Conservation (phyloP, 495 filamentous ascomycete species). For the Penicillium salamii region DNA sequence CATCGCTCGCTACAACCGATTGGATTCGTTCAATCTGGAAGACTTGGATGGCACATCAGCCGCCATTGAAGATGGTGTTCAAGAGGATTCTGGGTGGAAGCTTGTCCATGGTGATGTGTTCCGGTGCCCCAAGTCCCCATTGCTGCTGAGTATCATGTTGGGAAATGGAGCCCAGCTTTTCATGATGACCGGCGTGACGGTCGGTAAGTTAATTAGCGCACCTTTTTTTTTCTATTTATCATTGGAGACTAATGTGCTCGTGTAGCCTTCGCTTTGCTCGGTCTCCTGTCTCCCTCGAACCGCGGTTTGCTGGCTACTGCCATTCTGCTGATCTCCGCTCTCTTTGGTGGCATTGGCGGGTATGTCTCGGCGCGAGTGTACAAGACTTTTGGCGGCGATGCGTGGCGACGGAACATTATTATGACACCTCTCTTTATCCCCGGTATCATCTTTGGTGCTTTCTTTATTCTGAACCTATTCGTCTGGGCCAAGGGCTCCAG, state of each 20-base stretch:
- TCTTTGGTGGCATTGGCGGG: constrained; percentile 90
- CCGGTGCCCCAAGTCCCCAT: constrained; percentile 75
- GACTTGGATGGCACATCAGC: constrained; percentile 72
- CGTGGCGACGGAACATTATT: constrained; percentile 90
- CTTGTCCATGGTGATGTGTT: constrained; percentile 97
- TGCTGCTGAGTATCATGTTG: constrained; percentile 82
- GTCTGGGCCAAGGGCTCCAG: constrained; percentile 88
- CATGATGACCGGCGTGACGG: constrained; percentile 94
- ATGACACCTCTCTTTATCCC: constrained; percentile 85
- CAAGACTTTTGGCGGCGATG: constrained; percentile 86
- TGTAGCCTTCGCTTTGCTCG: constrained; percentile 78
- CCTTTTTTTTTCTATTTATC: not conserved
- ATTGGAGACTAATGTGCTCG: constrained; percentile 1
- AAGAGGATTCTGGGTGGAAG: constrained; percentile 99
- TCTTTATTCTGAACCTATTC: constrained; percentile 95
- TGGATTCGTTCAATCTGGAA: constrained; percentile 82
- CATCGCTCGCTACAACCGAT: constrained; percentile 90
- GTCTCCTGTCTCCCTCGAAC: constrained; percentile 91
- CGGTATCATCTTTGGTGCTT: constrained; percentile 78
- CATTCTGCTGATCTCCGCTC: constrained; percentile 85
- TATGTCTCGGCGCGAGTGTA: constrained; percentile 87
- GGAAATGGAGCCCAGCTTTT: constrained; percentile 96
- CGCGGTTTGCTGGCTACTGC: constrained; percentile 89
- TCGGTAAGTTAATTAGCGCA: constrained; percentile 41
- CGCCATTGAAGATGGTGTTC: constrained; percentile 83